Evolutionary conservation across 2,329 filamentous ascomycete genomes (phyloP).

Genomic region (Ascochyta lentis): DNA sequence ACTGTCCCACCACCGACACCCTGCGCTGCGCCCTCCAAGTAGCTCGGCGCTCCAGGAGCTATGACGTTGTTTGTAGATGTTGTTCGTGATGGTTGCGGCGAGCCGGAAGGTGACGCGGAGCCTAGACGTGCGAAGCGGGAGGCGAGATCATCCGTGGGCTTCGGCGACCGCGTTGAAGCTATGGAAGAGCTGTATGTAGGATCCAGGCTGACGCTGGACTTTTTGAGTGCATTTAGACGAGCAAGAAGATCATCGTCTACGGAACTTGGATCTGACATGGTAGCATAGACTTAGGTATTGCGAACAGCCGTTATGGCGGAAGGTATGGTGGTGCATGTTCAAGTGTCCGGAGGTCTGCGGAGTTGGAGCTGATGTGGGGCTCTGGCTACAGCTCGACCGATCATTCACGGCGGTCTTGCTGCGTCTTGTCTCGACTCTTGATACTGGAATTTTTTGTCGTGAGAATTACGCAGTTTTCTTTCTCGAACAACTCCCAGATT

Average conservation of each 20-base stretch:
- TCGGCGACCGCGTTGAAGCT: constrained; percentile 14
- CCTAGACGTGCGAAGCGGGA: constrained; percentile 48
- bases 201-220: constrained; percentile 49
- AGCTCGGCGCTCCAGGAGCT: constrained; percentile 44
- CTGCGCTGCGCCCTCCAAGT: constrained; percentile 41
- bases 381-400: neutral
- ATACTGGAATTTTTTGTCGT: neutral
- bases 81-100: constrained; percentile 35
- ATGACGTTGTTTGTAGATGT: constrained; percentile 23
- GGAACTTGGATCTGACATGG: constrained; percentile 18
- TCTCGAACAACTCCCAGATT: neutral
- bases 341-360: constrained; percentile 7
- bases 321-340: constrained; percentile 8
- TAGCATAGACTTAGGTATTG: constrained; percentile 18
- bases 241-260: constrained; percentile 54
- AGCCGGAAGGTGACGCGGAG: constrained; percentile 35
- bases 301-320: neutral
- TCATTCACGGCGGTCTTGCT: neutral
- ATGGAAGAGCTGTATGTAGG: constrained; percentile 30
- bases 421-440: neutral
- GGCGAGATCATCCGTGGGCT: constrained; percentile 43
- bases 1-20: constrained; percentile 34
- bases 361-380: constrained; percentile 8
- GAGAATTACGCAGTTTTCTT: neutral
- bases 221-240: constrained; percentile 57